Conservation (phyloP, 192 early-diverging fungal species). For the Chytriomyces confervae region DNA sequence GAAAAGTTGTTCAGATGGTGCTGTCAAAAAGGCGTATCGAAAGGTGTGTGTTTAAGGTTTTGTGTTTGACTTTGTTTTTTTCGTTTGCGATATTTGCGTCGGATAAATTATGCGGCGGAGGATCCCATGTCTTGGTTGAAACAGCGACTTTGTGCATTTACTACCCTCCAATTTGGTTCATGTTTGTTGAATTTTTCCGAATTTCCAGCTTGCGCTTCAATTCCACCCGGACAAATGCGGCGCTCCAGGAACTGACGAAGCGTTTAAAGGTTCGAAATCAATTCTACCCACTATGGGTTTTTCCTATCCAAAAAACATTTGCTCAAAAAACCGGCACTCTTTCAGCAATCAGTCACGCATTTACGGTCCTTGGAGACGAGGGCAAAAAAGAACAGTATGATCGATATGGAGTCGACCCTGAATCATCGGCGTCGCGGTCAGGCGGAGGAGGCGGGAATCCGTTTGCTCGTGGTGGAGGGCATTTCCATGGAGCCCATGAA, state of each 20-base stretch:
- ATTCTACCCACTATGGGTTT: background rate
- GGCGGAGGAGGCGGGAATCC: constrained; percentile 38
- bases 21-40: constrained; percentile 94
- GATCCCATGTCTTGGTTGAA: no score
- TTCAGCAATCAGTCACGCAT: constrained; percentile 88
- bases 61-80: no score
- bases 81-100: no score
- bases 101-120: no score
- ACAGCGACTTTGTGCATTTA: no score
- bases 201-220: constrained; percentile 76
- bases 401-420: constrained; percentile 78
- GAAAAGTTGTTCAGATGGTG: constrained; percentile 75
- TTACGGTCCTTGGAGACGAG: constrained; percentile 83
- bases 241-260: constrained; percentile 94
- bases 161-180: no score
- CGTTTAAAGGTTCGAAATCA: constrained; percentile 80
- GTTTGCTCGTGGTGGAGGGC: constrained; percentile 36
- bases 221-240: constrained; percentile 97
- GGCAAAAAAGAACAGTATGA: constrained; percentile 89
- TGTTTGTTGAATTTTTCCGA: background rate
- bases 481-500: constrained; percentile 64
- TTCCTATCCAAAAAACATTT: background rate
- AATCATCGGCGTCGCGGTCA: constrained; percentile 51
- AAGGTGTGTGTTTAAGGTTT: constrained; percentile 59
- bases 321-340: background rate